Conservation (phyloP, 305 asterid species). For the Fraxinus xanthoxyloides region DNA sequence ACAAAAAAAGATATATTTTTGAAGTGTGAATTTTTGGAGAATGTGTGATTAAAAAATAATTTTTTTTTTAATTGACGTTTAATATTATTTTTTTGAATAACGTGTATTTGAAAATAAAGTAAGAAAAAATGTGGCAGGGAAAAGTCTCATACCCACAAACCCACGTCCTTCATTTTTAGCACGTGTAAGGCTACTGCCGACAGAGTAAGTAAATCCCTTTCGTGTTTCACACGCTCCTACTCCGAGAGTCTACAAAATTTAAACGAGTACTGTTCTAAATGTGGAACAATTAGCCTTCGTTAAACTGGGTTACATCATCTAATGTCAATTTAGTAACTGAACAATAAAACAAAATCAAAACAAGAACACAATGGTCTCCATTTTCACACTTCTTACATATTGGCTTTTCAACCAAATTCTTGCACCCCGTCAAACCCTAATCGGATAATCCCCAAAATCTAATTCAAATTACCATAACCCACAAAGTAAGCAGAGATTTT, state of each 20-base stretch:
- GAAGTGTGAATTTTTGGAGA: neutral
- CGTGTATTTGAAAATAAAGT: too few relatives aligned
- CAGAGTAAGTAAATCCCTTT: neutral
- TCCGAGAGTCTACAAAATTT: conserved; percentile 1
- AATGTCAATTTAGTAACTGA: neutral
- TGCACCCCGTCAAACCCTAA: conserved; percentile 38
- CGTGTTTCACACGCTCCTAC: neutral
- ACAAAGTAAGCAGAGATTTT: neutral
- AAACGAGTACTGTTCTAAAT: neutral
- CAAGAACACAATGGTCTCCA: conserved; percentile 16
- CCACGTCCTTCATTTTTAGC: neutral
- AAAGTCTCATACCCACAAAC: neutral
- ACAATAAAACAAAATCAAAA: neutral
- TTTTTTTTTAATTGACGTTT: too few relatives aligned
- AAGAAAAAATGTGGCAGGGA: neutral
- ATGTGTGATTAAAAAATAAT: too few relatives aligned
- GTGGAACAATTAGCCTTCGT: neutral
- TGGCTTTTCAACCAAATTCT: conserved; percentile 30
- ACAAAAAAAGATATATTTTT: too few relatives aligned
- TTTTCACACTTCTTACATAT: conserved; percentile 1
- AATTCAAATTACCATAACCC: conserved; percentile 4
- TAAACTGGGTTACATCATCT: neutral
- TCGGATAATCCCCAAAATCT: neutral
- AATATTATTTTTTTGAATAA: too few relatives aligned
- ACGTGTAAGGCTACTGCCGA: neutral